Conservation (phyloP, 257 asterid species). For the Gentiana macrophylla region DNA sequence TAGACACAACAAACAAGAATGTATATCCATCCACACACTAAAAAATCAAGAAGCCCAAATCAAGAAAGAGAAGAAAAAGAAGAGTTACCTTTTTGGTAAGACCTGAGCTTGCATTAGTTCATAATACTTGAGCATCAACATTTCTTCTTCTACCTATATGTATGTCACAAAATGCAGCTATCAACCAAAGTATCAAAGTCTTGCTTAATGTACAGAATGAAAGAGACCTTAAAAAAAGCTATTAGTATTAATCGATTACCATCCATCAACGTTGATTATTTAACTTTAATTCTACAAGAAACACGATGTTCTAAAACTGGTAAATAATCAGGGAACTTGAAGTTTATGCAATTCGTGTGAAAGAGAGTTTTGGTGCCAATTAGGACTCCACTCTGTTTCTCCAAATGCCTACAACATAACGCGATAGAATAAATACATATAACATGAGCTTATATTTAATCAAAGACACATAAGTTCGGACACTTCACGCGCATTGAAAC, state of each 20-base stretch:
- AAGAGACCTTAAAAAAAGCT: too few species aligned
- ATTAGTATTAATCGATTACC: too few species aligned
- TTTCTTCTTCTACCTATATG: slow-evolving; percentile 76
- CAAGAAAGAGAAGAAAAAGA: neutral
- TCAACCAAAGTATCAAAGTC: too few species aligned
- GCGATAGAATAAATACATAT: neutral
- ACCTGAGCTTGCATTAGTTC: slow-evolving; percentile 71
- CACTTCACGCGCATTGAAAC: neutral
- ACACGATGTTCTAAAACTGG: neutral
- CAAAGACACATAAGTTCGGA: neutral
- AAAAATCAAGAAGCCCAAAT: neutral
- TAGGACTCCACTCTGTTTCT: slow-evolving; percentile 63
- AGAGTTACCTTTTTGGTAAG: slow-evolving; percentile 34
- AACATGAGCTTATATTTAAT: neutral
- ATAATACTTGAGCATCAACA: slow-evolving; percentile 84
- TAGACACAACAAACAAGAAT: neutral
- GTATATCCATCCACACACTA: neutral
- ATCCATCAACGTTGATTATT: too few species aligned
- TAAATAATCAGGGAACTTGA: slow-evolving; percentile 32
- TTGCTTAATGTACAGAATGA: too few species aligned
- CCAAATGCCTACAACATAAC: slow-evolving; percentile 56
- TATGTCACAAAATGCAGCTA: too few species aligned
- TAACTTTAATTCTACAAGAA: too few species aligned
- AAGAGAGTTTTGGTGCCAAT: slow-evolving; percentile 55
- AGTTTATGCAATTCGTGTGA: slow-evolving; percentile 70